phyloP scores from a whole-genome alignment of 1,139 yeast genomes.

The Hansenula anomala region DNA sequence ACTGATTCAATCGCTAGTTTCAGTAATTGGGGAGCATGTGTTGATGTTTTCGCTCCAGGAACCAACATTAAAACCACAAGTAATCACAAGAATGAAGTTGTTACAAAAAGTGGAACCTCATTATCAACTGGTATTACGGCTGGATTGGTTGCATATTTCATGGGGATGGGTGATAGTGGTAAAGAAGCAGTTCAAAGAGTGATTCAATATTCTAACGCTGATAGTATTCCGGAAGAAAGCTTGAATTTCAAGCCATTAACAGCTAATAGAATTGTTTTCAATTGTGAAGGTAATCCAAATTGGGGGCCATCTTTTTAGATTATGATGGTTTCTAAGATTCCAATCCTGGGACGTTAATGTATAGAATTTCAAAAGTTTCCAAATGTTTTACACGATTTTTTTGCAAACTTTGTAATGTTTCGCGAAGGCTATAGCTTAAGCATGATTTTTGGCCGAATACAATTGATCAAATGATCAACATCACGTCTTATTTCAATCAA shows the following conservation, averaged over 20 bases:
- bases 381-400: too few species aligned
- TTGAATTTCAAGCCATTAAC: slow-evolving; percentile 29
- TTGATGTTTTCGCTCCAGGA: slow-evolving; percentile 63
- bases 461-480: too few species aligned
- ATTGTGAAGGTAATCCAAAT: slow-evolving; percentile 33
- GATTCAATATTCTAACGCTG: slow-evolving; percentile 20
- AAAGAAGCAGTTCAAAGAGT: slow-evolving; percentile 35
- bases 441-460: too few species aligned
- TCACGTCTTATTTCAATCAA: too few species aligned
- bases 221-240: slow-evolving; percentile 24
- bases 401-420: too few species aligned
- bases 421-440: too few species aligned
- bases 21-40: slow-evolving; percentile 64
- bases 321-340: too few species aligned
- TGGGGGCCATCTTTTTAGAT: too few species aligned
- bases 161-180: slow-evolving; percentile 54
- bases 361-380: too few species aligned
- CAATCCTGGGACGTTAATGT: too few species aligned
- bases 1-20: slow-evolving; percentile 44
- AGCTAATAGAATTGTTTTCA: slow-evolving; percentile 34
- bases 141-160: slow-evolving; percentile 61
- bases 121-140: slow-evolving; percentile 74
- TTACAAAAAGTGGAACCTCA: slow-evolving; percentile 63
- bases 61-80: slow-evolving; percentile 41
- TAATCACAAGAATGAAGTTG: slow-evolving; percentile 21